phyloP scores from a whole-genome alignment of 2,329 filamentous ascomycete species.

The Fusarium clavum region DNA sequence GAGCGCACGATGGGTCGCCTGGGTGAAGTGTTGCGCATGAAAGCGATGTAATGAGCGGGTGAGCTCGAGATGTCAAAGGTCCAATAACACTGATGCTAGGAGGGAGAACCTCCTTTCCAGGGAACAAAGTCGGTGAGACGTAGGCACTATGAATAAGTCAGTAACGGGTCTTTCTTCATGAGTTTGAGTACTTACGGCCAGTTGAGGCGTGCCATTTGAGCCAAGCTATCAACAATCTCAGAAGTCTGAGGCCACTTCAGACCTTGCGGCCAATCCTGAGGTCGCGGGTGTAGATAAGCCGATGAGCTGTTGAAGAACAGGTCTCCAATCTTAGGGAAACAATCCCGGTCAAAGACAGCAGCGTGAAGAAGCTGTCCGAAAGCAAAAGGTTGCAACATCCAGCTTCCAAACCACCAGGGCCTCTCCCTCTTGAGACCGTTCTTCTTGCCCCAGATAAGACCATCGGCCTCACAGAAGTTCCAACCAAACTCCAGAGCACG shows the following conservation, averaged over 20 bases:
- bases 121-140: conserved; percentile 88
- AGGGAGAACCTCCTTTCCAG: conserved; percentile 74
- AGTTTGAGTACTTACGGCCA: conserved; percentile 76
- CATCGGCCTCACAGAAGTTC: conserved; percentile 82
- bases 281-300: conserved; percentile 81
- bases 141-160: conserved; percentile 67
- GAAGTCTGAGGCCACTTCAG: conserved; percentile 80
- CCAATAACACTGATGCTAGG: conserved; percentile 74
- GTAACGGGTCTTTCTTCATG: background rate
- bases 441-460: conserved; percentile 71
- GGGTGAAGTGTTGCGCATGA: conserved; percentile 93
- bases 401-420: conserved; percentile 88
- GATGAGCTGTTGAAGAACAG: conserved; percentile 77
- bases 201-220: conserved; percentile 80
- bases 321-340: conserved; percentile 68
- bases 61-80: conserved; percentile 84
- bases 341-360: conserved; percentile 80
- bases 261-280: conserved; percentile 72
- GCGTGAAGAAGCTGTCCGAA: conserved; percentile 82
- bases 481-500: conserved; percentile 87
- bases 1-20: conserved; percentile 85
- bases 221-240: conserved; percentile 83
- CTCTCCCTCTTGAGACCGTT: conserved; percentile 67
- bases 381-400: conserved; percentile 81
- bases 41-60: conserved; percentile 85